Conservation (phyloP, 2,329 filamentous ascomycete species). For the Cladophialophora yegresii region DNA sequence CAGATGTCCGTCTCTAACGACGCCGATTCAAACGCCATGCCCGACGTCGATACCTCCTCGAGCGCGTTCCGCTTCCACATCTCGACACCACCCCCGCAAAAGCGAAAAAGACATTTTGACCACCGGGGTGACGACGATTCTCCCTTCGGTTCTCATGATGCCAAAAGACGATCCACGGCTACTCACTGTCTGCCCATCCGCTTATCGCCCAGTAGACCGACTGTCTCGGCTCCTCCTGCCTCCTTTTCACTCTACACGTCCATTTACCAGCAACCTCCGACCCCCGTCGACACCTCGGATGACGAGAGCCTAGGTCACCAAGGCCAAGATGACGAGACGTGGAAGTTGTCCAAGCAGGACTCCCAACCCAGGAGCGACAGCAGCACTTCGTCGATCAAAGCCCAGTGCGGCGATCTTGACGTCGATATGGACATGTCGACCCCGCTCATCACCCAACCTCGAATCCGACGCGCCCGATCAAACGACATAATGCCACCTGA, state of each 20-base stretch:
- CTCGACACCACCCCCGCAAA: slow-evolving; percentile 15
- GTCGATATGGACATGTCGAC: slow-evolving; percentile 24
- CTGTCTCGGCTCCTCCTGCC: slow-evolving; percentile 23
- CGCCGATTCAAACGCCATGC: slow-evolving; percentile 22
- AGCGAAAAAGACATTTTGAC: slow-evolving; percentile 26
- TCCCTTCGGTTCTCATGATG: slow-evolving; percentile 15
- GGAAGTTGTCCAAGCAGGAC: slow-evolving; percentile 11
- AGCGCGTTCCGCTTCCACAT: slow-evolving; percentile 21
- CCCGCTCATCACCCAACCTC: slow-evolving; percentile 8
- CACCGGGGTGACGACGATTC: slow-evolving; percentile 14
- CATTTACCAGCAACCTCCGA: slow-evolving; percentile 33
- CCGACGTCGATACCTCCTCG: slow-evolving; percentile 22
- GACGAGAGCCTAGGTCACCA: slow-evolving; percentile 28
- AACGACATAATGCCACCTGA: slow-evolving; percentile 35
- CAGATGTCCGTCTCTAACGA: slow-evolving; percentile 18
- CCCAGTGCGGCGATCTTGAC: slow-evolving; percentile 16
- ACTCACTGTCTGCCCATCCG: slow-evolving; percentile 30
- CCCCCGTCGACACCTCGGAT: slow-evolving; percentile 35
- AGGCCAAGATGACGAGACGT: slow-evolving; percentile 12
- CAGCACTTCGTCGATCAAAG: slow-evolving; percentile 22
- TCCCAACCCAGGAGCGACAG: slow-evolving; percentile 16
- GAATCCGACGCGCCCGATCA: slow-evolving; percentile 33
- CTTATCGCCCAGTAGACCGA: slow-evolving; percentile 27
- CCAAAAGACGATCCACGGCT: slow-evolving; percentile 25
- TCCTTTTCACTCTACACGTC: slow-evolving; percentile 29